Conservation (phyloP, 1,139 yeast species). For the Pichia kudriavzevii region DNA sequence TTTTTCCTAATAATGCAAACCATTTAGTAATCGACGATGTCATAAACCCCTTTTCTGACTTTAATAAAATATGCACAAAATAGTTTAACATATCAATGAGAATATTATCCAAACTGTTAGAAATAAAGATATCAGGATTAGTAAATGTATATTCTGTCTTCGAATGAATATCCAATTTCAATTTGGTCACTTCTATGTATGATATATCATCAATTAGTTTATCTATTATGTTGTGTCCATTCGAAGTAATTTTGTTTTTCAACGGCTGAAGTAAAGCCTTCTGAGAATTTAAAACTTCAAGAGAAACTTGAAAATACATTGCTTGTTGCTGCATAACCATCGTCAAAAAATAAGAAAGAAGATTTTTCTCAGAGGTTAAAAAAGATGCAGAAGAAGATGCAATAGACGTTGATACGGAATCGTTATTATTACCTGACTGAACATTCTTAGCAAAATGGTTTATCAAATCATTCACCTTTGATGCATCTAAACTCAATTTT, state of each 20-base stretch:
- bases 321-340: slow-evolving; percentile 8
- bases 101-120: slow-evolving; percentile 2
- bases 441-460: too few species aligned
- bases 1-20: slow-evolving; percentile 46
- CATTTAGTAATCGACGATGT: slow-evolving; percentile 38
- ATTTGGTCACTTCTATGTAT: too few species aligned
- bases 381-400: too few species aligned
- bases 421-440: too few species aligned
- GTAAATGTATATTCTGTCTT: too few species aligned
- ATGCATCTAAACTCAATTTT: slow-evolving; percentile 3
- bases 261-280: not conserved
- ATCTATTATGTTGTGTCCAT: slow-evolving; percentile 17
- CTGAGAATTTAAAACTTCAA: slow-evolving; percentile 3
- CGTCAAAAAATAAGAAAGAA: slow-evolving; percentile 2
- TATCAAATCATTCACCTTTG: too few species aligned
- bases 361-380: too few species aligned
- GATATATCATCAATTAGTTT: slow-evolving; percentile 15
- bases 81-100: slow-evolving; percentile 39
- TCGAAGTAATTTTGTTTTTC: slow-evolving; percentile 5
- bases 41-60: slow-evolving; percentile 28
- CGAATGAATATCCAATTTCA: too few species aligned
- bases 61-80: slow-evolving; percentile 35
- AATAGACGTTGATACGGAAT: too few species aligned
- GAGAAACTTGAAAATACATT: slow-evolving; percentile 3
- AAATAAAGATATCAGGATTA: slow-evolving; percentile 6